These are phyloP conservation scores for Sclerotinia spermophila DNA, from an alignment of 2,329 filamentous ascomycete genomes.

Conservation along the genomic window DNA sequence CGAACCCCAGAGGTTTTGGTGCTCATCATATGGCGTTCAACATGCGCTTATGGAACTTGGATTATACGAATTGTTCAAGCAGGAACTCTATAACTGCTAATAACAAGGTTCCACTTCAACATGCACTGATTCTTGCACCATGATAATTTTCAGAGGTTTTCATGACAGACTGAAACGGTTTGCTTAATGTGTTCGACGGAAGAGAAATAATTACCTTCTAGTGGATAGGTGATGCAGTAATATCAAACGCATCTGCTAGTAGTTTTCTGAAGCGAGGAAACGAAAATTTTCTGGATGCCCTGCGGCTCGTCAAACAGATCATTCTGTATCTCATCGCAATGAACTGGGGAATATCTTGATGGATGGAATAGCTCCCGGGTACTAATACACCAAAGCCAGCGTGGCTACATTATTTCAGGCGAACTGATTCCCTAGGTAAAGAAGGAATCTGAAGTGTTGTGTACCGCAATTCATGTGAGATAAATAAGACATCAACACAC, in stretches of 20 bases:
- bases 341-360: too few relatives aligned
- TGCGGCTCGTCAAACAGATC: background rate
- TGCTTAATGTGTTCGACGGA: background rate
- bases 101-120: background rate
- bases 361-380: too few relatives aligned
- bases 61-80: accelerated
- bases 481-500: too few relatives aligned
- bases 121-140: background rate
- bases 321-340: too few relatives aligned
- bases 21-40: background rate
- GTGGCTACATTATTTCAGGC: too few relatives aligned
- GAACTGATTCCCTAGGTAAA: too few relatives aligned
- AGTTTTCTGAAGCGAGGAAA: background rate
- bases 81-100: background rate
- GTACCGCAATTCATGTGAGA: too few relatives aligned
- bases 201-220: background rate
- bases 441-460: too few relatives aligned
- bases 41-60: background rate
- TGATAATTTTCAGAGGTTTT: background rate
- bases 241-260: background rate
- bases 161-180: background rate
- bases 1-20: background rate
- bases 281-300: background rate
- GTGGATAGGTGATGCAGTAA: background rate
- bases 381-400: too few relatives aligned